Percentiles rank a stretch among this genome's conserved stretches.
These are phyloP conservation scores for Teratosphaeria destructans DNA, from an alignment of 2,329 filamentous ascomycete genomes.

Conservation along the genomic window DNA sequence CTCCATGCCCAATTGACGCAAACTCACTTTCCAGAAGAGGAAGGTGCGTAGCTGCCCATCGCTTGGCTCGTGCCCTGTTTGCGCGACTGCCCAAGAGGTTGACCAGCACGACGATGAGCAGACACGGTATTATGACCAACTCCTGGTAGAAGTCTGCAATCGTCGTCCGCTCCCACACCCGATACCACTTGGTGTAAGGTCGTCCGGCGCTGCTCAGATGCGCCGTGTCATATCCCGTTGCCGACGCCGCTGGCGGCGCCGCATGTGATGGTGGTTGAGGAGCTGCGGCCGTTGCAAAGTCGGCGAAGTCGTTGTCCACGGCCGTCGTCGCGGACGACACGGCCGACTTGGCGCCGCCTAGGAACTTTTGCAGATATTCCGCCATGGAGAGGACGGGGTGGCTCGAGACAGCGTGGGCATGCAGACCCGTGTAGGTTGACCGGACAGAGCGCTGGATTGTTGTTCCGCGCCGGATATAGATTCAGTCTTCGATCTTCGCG, in stretches of 20 bases:
- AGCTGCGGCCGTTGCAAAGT: constrained; percentile 73
- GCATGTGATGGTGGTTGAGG: constrained; percentile 45
- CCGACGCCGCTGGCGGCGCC: constrained; percentile 35
- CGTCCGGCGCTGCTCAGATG: constrained; percentile 35
- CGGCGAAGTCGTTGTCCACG: constrained; percentile 65
- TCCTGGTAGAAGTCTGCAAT: constrained; percentile 79
- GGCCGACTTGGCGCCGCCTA: constrained; percentile 56
- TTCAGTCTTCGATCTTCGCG: no score
- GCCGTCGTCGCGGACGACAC: constrained; percentile 27
- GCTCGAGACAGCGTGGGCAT: neutral
- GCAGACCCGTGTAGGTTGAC: neutral
- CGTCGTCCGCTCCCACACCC: constrained; percentile 81
- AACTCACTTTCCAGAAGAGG: constrained; percentile 70
- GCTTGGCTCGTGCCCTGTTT: constrained; percentile 70
- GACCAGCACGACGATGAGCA: constrained; percentile 63
- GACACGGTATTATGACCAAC: constrained; percentile 65
- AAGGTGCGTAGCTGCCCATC: constrained; percentile 69
- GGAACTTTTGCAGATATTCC: constrained; percentile 53
- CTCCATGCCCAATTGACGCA: constrained; percentile 69
- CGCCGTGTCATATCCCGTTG: constrained; percentile 17
- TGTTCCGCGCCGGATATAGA: neutral
- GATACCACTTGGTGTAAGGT: constrained; percentile 93
- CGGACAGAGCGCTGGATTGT: neutral
- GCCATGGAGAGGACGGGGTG: constrained; percentile 29
- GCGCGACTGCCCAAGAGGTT: constrained; percentile 71